These are phyloP conservation scores for Neurospora sp. DNA, from an alignment of 2,329 filamentous ascomycete genomes.

Conservation along the genomic window DNA sequence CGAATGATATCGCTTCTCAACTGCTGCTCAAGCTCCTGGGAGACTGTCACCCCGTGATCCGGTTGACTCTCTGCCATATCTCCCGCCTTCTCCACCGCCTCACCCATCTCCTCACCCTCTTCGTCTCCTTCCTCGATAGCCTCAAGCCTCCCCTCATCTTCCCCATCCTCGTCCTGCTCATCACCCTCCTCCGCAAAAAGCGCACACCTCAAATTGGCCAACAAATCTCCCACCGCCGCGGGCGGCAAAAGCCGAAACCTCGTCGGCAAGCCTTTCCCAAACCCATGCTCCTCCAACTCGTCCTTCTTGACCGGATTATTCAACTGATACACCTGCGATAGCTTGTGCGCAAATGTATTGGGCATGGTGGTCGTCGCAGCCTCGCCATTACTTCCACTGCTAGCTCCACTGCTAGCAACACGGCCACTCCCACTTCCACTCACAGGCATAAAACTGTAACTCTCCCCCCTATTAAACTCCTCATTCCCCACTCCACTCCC, in stretches of 20 bases:
- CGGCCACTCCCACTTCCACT: background rate
- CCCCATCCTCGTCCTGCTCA: constrained; percentile 17
- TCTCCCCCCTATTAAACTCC: constrained; percentile 28
- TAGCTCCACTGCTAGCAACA: background rate
- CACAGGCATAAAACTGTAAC: background rate
- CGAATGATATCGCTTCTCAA: constrained; percentile 33
- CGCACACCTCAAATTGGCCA: constrained; percentile 47
- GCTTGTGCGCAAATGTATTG: constrained; percentile 41
- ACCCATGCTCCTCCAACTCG: constrained; percentile 44
- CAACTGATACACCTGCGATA: constrained; percentile 50
- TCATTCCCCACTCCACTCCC: constrained; percentile 38
- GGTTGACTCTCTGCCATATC: background rate
- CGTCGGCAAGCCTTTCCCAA: constrained; percentile 39
- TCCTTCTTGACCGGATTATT: constrained; percentile 47
- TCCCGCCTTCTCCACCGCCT: background rate
- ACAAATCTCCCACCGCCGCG: constrained; percentile 45
- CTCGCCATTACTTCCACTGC: background rate
- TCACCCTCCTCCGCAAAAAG: constrained; percentile 30
- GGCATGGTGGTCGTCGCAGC: constrained; percentile 5
- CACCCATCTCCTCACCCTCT: background rate
- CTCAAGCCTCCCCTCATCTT: constrained; percentile 14
- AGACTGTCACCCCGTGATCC: constrained; percentile 26
- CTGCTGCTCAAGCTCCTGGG: constrained; percentile 44
- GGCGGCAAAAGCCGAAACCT: constrained; percentile 47
- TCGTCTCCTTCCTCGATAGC: constrained; percentile 1